Percentiles rank a stretch among this genome's conserved stretches.
Evolutionary conservation across 257 asterid genomes (phyloP).

Genomic region (Solanum peruvianum): DNA sequence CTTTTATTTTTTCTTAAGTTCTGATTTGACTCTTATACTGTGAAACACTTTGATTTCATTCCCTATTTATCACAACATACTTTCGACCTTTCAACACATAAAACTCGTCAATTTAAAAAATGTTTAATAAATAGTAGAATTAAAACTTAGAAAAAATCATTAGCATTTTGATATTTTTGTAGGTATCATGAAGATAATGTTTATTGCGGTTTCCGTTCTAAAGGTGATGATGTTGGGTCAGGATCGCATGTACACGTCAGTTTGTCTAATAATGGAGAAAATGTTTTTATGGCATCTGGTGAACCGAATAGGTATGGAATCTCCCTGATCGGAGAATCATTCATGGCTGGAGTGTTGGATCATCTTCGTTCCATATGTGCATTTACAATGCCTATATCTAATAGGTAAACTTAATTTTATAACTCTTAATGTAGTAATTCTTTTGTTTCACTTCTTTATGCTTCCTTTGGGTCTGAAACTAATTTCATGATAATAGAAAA

Average conservation of each 20-base stretch:
- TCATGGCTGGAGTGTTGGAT: slow-evolving; percentile 84
- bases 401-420: slow-evolving; percentile 28
- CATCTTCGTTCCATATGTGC: slow-evolving; percentile 89
- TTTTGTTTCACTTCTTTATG: background rate
- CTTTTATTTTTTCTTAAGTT: too few species aligned
- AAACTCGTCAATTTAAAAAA: too few species aligned
- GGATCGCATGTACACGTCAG: slow-evolving; percentile 93
- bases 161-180: too few species aligned
- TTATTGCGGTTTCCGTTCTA: too few species aligned
- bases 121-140: too few species aligned
- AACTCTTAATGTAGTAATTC: background rate
- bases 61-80: too few species aligned
- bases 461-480: background rate
- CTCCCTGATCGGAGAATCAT: slow-evolving; percentile 63
- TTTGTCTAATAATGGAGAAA: slow-evolving; percentile 60
- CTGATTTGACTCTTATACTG: too few species aligned
- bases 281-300: slow-evolving; percentile 48
- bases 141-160: too few species aligned
- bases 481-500: too few species aligned
- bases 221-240: slow-evolving; percentile 55
- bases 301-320: slow-evolving; percentile 55
- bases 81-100: too few species aligned
- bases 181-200: too few species aligned
- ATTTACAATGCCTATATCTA: slow-evolving; percentile 79
- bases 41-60: too few species aligned